A percentile compares a stretch with the other conserved stretches of the same genome.
Evolutionary conservation across 495 filamentous ascomycete genomes (phyloP).

Genomic region (Lentithecium fluviatile): DNA sequence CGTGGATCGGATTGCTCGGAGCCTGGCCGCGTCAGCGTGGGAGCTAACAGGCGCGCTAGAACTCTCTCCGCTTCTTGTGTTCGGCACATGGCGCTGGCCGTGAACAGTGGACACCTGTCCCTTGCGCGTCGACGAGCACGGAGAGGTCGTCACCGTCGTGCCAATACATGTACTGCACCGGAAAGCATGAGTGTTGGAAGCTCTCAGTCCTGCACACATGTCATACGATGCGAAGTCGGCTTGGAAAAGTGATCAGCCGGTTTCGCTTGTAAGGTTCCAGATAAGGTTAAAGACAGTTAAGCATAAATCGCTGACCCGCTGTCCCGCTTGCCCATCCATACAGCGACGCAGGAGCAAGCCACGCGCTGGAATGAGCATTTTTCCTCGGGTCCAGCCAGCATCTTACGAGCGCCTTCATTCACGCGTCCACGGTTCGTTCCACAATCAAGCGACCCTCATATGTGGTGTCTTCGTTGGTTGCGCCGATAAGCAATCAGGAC

Average conservation of each 20-base stretch:
- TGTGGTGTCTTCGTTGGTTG: too few relatives aligned
- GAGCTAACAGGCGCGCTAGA: conserved; percentile 5
- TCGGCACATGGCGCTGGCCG: too few relatives aligned
- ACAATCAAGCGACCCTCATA: too few relatives aligned
- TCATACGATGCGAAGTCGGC: conserved; percentile 12
- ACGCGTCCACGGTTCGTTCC: too few relatives aligned
- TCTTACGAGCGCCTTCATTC: background rate
- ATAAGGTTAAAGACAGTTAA: conserved; percentile 33
- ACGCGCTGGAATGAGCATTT: conserved; percentile 9
- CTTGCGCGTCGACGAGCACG: background rate
- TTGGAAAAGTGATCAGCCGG: conserved; percentile 17
- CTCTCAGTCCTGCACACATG: background rate
- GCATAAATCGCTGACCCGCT: conserved; percentile 31
- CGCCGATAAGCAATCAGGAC: too few relatives aligned
- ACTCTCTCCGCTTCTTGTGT: background rate
- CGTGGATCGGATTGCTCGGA: conserved; percentile 30
- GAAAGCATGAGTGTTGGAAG: background rate
- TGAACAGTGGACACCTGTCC: background rate
- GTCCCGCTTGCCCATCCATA: conserved; percentile 13
- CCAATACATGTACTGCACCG: background rate
- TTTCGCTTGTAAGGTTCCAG: conserved; percentile 21
- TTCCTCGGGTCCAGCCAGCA: background rate
- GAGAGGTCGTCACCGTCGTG: background rate
- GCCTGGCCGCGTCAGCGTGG: conserved; percentile 31
- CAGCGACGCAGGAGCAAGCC: background rate